Evolutionary conservation across 371 early-diverging fungal species (phyloP), one percentile per base, ranked within the genome.

Genomic region (Actinomucor elegans): DNA sequence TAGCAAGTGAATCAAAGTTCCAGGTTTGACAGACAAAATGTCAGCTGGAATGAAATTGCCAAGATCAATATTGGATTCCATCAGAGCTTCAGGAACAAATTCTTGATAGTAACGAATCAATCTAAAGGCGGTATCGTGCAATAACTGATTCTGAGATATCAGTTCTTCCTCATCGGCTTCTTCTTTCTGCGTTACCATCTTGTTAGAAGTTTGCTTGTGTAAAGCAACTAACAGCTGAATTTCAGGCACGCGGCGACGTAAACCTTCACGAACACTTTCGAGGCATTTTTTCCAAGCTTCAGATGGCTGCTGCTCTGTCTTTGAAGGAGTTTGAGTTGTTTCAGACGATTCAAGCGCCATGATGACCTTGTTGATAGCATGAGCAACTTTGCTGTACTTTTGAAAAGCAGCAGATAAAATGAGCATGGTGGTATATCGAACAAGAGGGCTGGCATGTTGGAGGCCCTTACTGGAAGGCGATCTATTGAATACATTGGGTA

Each of bases 31-130:
- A 14, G 69, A 59, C 5, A 76, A 59, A 29, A 88, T 79, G 56
- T 89, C 82, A 4, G 73, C 55, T 4, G 91, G 90, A n/a, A 91
- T 78, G 26, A 92, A 79, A 43, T 87, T 89, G 35, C 85, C 84
- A 28, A 83, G 74, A 59, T 91, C 89, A 41, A 91, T 85, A 45
- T 85, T 80, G 20, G 86, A 75, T 53, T 91, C 90, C 58, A 77
- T 73, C 34, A 89, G 66, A 1, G 80, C 59, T 34, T 84, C 84
- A 0, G 89, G 88, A 9, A 88, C 73, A 56, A 81, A 81, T 18
- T 74, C 75, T 48, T 89, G 87, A 58, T 88, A 91, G 34, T 81
- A 80, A 15, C 82, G 72, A 29, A 93, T 75, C 37, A 91, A 66
- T 33, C 81, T 67, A 5, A 90, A 64, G 0, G 79, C 66, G 5